Evolutionary conservation across 1,284 basidiomycete species (phyloP).

Genomic region (Pulveroboletus sp.): DNA sequence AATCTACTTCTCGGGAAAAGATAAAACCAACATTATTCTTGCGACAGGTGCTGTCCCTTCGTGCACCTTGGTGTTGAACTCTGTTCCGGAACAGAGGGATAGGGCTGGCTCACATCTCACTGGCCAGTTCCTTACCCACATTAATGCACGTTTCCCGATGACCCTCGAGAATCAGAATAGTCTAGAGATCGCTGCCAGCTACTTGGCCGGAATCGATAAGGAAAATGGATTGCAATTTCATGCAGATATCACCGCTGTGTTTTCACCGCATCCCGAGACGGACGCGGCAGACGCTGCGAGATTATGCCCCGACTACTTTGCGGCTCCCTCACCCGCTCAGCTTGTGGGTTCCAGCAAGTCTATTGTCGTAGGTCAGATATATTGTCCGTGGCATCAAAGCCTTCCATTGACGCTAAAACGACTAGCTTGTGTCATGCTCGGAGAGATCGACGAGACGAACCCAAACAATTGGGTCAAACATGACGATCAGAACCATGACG

Average conservation of each 20-base stretch:
- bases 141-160: conserved; percentile 8
- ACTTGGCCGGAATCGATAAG: conserved; percentile 7
- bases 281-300: conserved; percentile 6
- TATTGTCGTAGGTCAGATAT: conserved; percentile 6
- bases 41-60: conserved; percentile 28
- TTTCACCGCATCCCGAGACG: not conserved
- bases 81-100: conserved; percentile 8
- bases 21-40: conserved; percentile 29
- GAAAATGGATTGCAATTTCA: conserved; percentile 5
- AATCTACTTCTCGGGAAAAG: conserved; percentile 17
- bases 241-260: conserved; percentile 1
- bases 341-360: not conserved
- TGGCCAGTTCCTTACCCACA: conserved; percentile 9
- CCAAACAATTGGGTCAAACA: not conserved
- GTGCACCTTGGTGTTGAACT: conserved; percentile 29
- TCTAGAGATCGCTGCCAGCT: conserved; percentile 3
- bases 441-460: conserved; percentile 12
- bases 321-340: conserved; percentile 6
- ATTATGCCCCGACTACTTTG: conserved; percentile 8
- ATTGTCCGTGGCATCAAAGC: too few species aligned
- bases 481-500: not conserved
- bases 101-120: conserved; percentile 11
- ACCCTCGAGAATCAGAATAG: not conserved
- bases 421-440: conserved; percentile 9
- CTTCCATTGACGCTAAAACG: not conserved